phyloP scores from a whole-genome alignment of 768 basidiomycete genomes.

The Pulveroboletus sp. region DNA sequence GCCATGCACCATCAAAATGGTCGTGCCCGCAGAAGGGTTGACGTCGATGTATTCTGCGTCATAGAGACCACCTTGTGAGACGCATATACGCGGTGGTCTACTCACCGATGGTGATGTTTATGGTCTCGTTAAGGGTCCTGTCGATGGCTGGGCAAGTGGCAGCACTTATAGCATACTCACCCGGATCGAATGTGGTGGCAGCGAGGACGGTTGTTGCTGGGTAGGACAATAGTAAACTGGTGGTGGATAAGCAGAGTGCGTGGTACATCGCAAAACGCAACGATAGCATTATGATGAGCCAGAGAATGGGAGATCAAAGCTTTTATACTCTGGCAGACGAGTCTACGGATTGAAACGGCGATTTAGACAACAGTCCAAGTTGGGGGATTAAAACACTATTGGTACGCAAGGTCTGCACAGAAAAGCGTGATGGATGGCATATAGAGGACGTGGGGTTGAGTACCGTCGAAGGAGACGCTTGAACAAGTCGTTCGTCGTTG shows the following conservation, averaged over 20 bases:
- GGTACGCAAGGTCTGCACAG: too few species aligned
- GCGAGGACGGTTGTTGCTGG: not conserved
- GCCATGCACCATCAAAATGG: conserved; percentile 68
- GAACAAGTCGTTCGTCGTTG: too few species aligned
- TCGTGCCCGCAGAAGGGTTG: conserved; percentile 47
- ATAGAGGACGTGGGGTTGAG: too few species aligned
- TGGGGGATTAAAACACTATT: too few species aligned
- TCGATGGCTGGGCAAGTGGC: conserved; percentile 41
- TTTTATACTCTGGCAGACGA: conserved; percentile 3
- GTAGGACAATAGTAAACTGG: not conserved
- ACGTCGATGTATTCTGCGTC: conserved; percentile 57
- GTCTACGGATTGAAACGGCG: not conserved
- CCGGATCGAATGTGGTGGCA: conserved; percentile 33
- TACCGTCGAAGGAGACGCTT: too few species aligned
- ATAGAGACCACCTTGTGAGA: not conserved
- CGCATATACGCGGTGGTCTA: conserved; percentile 9
- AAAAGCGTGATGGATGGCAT: too few species aligned
- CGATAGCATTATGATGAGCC: not conserved
- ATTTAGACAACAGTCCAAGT: too few species aligned
- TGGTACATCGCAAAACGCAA: not conserved
- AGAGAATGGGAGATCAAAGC: too few species aligned
- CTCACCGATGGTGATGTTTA: conserved; percentile 47
- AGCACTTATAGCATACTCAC: conserved; percentile 30
- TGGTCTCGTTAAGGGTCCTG: conserved; percentile 28
- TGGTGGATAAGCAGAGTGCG: not conserved